A percentile compares a stretch with the other conserved stretches of the same genome.
Conservation (phyloP, 495 filamentous ascomycete genomes). For the Tirmania nivea region DNA sequence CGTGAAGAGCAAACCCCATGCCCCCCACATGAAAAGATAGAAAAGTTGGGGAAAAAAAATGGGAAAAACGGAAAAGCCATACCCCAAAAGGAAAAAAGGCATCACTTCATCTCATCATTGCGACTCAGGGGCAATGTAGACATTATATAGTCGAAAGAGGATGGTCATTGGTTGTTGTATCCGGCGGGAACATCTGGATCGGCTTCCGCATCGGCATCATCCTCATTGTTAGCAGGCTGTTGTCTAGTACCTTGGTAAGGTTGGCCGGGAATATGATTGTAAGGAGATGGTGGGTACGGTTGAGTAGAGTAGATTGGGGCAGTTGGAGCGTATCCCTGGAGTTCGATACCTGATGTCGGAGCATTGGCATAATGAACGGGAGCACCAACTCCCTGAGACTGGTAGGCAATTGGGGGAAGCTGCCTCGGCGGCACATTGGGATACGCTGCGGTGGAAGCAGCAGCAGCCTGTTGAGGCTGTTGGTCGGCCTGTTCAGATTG, state of each 20-base stretch:
- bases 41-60: not conserved
- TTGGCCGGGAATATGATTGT: not conserved
- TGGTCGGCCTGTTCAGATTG: conserved; percentile 5
- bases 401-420: not conserved
- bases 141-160: no score
- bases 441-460: not conserved
- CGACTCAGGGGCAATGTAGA: not conserved
- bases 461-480: not conserved
- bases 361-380: not conserved
- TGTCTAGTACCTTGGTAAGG: not conserved
- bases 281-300: not conserved
- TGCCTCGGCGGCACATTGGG: not conserved
- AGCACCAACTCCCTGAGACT: not conserved
- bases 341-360: not conserved
- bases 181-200: not conserved
- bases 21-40: not conserved
- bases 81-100: not conserved
- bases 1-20: no score
- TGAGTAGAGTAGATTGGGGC: not conserved
- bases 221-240: not conserved
- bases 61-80: not conserved
- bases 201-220: not conserved
- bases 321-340: not conserved
- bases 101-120: not conserved
- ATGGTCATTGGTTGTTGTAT: not conserved